A percentile compares a stretch with the other conserved stretches of the same genome.
These are phyloP conservation scores for Farysia itapuensis DNA, from an alignment of 1,284 basidiomycete genomes.

Conservation along the genomic window DNA sequence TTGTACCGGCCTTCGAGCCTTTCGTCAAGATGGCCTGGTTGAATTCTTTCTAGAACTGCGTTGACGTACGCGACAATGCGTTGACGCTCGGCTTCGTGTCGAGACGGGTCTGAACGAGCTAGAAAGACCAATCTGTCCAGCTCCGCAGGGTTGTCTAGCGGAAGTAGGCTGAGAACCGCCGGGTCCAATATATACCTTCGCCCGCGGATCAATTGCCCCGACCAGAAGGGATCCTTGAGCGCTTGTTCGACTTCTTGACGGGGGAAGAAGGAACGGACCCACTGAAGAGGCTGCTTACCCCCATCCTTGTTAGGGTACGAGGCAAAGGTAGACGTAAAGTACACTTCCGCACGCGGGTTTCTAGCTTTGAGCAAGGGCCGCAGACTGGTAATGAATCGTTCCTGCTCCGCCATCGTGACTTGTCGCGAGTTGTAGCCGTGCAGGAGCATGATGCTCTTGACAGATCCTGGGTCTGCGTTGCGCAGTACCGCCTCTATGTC, in stretches of 20 bases:
- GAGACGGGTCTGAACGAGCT: not conserved
- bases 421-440: slow-evolving; percentile 31
- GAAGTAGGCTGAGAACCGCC: too few relatives aligned
- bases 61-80: not conserved
- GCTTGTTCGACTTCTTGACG: slow-evolving; percentile 13
- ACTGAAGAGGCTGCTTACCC: slow-evolving; percentile 13
- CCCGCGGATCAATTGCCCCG: slow-evolving; percentile 2
- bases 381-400: slow-evolving; percentile 4
- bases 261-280: slow-evolving; percentile 5
- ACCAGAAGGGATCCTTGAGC: slow-evolving; percentile 18
- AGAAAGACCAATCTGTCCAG: slow-evolving; percentile 4
- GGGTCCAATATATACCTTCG: not conserved
- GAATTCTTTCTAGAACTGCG: not conserved
- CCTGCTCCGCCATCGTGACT: slow-evolving; percentile 1
- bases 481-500: slow-evolving; percentile 5
- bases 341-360: slow-evolving; percentile 5
- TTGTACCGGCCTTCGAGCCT: not conserved
- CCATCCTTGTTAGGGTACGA: slow-evolving; percentile 10
- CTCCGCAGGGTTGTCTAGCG: not conserved
- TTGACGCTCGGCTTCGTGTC: not conserved
- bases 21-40: not conserved
- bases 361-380: not conserved
- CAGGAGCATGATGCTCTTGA: slow-evolving; percentile 17
- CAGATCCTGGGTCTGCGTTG: slow-evolving; percentile 4
- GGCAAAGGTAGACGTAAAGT: slow-evolving; percentile 12